Evolutionary conservation across 805 yeast genomes (phyloP).

Genomic region (Metschnikowia corniflorae): DNA sequence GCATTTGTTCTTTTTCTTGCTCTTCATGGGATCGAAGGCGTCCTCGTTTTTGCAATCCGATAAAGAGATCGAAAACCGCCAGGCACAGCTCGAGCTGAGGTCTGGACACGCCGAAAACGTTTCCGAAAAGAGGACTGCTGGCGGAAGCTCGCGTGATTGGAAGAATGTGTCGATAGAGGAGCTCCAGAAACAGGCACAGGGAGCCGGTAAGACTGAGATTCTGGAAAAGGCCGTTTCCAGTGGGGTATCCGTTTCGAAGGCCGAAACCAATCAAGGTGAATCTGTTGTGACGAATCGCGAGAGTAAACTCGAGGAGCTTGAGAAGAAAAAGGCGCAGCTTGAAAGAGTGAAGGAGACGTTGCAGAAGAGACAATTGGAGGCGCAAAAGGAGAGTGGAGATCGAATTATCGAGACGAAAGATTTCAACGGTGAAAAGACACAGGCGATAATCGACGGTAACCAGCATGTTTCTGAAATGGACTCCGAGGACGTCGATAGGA

Average conservation of each 20-base stretch:
- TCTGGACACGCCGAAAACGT: background rate
- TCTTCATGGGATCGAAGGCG: slow-evolving; percentile 32
- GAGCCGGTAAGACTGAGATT: slow-evolving; percentile 1
- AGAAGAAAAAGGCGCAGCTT: slow-evolving; percentile 16
- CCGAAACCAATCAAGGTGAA: background rate
- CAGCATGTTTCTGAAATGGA: slow-evolving; percentile 25
- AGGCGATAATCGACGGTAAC: slow-evolving; percentile 38
- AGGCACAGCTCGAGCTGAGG: slow-evolving; percentile 7
- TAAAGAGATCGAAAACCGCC: slow-evolving; percentile 34
- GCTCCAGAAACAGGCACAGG: slow-evolving; percentile 12
- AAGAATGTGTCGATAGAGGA: slow-evolving; percentile 12
- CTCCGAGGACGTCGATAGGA: slow-evolving; percentile 10
- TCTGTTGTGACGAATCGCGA: slow-evolving; percentile 6
- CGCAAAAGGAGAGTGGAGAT: slow-evolving; percentile 19
- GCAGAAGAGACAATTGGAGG: slow-evolving; percentile 13
- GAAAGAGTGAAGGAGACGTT: slow-evolving; percentile 24
- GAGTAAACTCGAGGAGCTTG: slow-evolving; percentile 10
- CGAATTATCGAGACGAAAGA: slow-evolving; percentile 14
- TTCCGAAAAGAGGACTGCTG: background rate
- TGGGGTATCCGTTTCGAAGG: background rate
- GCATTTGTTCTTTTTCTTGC: slow-evolving; percentile 46
- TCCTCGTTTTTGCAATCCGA: slow-evolving; percentile 30
- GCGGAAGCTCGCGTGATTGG: slow-evolving; percentile 17
- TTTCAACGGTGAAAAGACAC: slow-evolving; percentile 12
- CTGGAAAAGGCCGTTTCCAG: slow-evolving; percentile 1